Conservation (phyloP, 2,329 filamentous ascomycete genomes). For the Alternaria arbusti region DNA sequence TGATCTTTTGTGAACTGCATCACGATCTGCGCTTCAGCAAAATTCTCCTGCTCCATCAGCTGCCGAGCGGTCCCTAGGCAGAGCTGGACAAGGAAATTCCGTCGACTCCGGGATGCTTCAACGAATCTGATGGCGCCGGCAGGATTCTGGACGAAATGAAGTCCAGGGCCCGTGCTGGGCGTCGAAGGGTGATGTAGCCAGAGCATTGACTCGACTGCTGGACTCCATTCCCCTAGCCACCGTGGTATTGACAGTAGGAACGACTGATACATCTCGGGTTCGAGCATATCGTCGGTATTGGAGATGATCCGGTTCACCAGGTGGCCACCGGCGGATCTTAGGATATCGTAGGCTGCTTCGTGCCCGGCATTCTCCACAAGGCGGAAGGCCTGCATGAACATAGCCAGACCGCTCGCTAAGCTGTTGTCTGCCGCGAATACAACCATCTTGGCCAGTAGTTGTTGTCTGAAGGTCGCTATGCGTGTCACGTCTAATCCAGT, state of each 20-base stretch:
- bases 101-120: constrained; percentile 13
- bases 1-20: constrained; percentile 40
- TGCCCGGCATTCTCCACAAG: constrained; percentile 18
- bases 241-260: constrained; percentile 28
- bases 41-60: constrained; percentile 36
- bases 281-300: constrained; percentile 7
- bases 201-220: constrained; percentile 33
- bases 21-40: constrained; percentile 34
- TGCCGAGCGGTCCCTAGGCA: constrained; percentile 40
- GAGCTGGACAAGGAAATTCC: constrained; percentile 37
- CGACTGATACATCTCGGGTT: constrained; percentile 28
- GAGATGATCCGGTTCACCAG: constrained; percentile 35
- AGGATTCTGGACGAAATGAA: constrained; percentile 33
- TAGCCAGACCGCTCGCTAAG: constrained; percentile 25
- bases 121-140: constrained; percentile 22
- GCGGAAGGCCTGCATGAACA: constrained; percentile 34
- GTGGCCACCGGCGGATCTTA: constrained; percentile 31
- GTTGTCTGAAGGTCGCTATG: constrained; percentile 25
- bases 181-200: constrained; percentile 39
- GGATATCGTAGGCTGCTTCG: constrained; percentile 8
- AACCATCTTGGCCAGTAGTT: constrained; percentile 35
- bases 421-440: constrained; percentile 12
- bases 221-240: constrained; percentile 34
- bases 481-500: constrained; percentile 18
- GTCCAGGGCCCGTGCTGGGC: constrained; percentile 24